phyloP scores from a whole-genome alignment of 2,329 filamentous ascomycete species.

The Claviceps purpurea region DNA sequence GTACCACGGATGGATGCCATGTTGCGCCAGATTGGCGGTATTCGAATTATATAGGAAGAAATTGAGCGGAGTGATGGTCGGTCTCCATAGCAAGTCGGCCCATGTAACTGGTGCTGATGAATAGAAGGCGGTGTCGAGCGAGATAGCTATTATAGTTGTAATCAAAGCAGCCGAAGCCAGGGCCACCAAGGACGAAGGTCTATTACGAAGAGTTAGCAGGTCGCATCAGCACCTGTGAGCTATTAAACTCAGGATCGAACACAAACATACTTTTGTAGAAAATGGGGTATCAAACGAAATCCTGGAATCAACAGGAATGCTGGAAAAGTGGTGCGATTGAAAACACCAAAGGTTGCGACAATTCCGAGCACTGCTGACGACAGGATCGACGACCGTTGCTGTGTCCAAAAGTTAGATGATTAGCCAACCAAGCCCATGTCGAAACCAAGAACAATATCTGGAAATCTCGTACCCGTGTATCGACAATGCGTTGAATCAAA shows the following conservation, averaged over 20 bases:
- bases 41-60: constrained; percentile 65
- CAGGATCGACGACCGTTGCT: constrained; percentile 63
- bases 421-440: constrained; percentile 13
- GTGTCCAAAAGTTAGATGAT: constrained; percentile 3
- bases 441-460: not conserved
- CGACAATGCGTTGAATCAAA: constrained; percentile 72
- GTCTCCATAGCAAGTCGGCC: constrained; percentile 47
- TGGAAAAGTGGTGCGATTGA: constrained; percentile 95
- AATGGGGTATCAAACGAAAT: constrained; percentile 72
- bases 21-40: constrained; percentile 55
- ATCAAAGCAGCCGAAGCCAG: constrained; percentile 51
- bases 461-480: constrained; percentile 50
- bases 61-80: constrained; percentile 64
- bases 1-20: constrained; percentile 68
- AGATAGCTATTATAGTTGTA: constrained; percentile 60
- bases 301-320: constrained; percentile 81
- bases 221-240: not conserved
- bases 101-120: constrained; percentile 48
- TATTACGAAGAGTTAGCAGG: constrained; percentile 17
- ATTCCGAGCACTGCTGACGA: constrained; percentile 69
- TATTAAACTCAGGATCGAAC: not conserved
- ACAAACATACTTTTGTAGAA: constrained; percentile 56
- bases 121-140: constrained; percentile 80
- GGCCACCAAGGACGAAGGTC: constrained; percentile 47
- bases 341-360: constrained; percentile 72